Conservation (phyloP, 768 basidiomycete genomes). For the Coprinopsis cinerea region DNA sequence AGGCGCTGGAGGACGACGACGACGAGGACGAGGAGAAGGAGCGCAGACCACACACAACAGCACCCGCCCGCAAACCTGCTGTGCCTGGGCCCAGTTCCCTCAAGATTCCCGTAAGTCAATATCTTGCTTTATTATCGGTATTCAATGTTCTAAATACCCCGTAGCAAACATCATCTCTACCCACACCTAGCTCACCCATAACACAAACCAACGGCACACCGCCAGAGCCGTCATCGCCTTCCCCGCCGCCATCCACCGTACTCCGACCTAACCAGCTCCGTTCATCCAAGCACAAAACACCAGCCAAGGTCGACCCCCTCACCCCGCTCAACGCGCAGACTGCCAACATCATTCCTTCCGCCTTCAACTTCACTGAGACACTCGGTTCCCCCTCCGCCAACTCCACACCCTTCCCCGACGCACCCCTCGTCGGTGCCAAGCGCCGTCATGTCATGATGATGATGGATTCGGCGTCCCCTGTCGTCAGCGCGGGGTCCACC, state of each 20-base stretch:
- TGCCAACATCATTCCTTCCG: constrained; percentile 14
- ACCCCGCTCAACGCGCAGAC: constrained; percentile 14
- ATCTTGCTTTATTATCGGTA: background rate
- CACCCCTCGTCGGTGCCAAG: constrained; percentile 53
- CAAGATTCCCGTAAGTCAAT: constrained; percentile 4
- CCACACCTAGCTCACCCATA: constrained; percentile 25
- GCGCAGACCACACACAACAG: constrained; percentile 20
- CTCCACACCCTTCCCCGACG: constrained; percentile 24
- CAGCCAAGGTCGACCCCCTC: constrained; percentile 15
- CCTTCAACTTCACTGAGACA: constrained; percentile 19
- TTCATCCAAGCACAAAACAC: constrained; percentile 4
- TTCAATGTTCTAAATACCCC: constrained; percentile 13
- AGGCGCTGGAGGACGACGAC: constrained; percentile 71
- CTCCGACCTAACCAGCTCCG: constrained; percentile 5
- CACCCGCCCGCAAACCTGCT: constrained; percentile 13
- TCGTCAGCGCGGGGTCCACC: constrained; percentile 8
- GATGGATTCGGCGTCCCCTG: constrained; percentile 48
- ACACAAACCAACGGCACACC: constrained; percentile 17
- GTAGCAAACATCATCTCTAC: constrained; percentile 20
- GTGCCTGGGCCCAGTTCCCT: constrained; percentile 23
- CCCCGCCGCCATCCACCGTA: background rate
- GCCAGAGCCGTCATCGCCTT: constrained; percentile 25
- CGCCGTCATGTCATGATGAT: constrained; percentile 77
- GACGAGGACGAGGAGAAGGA: constrained; percentile 74
- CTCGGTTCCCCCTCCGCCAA: constrained; percentile 14